Conservation (phyloP, 1,284 basidiomycete genomes). For the Cutaneotrichosporon dermatis region DNA sequence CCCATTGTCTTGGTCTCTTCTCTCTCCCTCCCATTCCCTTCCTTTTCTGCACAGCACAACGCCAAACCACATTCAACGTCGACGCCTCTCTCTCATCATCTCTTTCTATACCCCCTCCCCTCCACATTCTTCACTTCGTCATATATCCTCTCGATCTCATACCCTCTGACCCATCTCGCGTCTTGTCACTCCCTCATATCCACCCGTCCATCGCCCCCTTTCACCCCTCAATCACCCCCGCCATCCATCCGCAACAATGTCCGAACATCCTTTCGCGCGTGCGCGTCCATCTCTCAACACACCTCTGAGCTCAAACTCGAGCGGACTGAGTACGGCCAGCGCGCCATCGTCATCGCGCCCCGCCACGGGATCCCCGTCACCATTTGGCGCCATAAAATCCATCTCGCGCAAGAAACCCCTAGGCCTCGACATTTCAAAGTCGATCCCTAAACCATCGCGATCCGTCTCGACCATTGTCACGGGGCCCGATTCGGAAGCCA, state of each 20-base stretch:
- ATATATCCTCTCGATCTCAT: too few species aligned
- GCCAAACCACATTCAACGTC: too few species aligned
- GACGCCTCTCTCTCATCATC: neutral
- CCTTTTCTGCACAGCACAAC: too few species aligned
- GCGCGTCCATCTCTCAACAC: neutral
- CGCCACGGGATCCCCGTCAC: neutral
- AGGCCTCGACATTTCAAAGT: slow-evolving; percentile 43
- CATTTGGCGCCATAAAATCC: slow-evolving; percentile 28
- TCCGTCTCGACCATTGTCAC: slow-evolving; percentile 9
- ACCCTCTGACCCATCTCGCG: neutral
- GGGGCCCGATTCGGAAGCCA: slow-evolving; percentile 15
- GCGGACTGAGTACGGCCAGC: neutral
- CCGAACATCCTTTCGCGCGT: neutral
- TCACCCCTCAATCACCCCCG: neutral
- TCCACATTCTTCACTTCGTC: too few species aligned
- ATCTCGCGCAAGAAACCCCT: slow-evolving; percentile 47
- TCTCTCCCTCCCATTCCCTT: too few species aligned
- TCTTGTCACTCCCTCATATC: too few species aligned
- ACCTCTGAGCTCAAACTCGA: neutral
- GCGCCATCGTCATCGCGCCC: slow-evolving; percentile 1
- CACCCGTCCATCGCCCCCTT: neutral
- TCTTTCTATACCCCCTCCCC: neutral
- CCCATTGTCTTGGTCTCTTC: too few species aligned
- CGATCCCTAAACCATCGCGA: slow-evolving; percentile 32
- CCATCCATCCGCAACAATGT: neutral